Base-by-base conservation (phyloP, 164 flowering plant species). In the Annona cherimola region DNA sequence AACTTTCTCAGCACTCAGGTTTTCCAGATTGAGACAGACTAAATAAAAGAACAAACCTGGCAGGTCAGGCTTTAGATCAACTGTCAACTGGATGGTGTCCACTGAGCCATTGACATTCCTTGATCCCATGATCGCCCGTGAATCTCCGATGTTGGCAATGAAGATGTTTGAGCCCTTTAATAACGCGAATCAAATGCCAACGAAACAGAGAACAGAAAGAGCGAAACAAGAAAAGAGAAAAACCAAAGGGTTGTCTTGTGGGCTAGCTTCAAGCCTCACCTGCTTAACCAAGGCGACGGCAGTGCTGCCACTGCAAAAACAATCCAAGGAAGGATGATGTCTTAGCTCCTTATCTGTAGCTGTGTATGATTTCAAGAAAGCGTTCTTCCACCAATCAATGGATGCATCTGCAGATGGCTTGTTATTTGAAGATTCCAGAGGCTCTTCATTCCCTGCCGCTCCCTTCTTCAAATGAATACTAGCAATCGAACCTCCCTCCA, bases 251-350 rank as follows among this genome's bases (percentile, higher is more conserved):
- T 2, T 41, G 9, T 4, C 4, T 6, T 11, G 55, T 20, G 39
- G 11, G 60, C 35, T 26, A 26, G 35, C 35, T 68, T 65, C 11
- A 20, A 19, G 39, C 45, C 54, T 42, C 78, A 90, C 98, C 93
- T 90, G 98, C 76, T 89, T 91, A 26, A 94, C 87, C 61, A 94
- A 78, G 20, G 94, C 86, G 62, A 94, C 90, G 63, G 96, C 93
- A 60, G 98, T 94, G 83, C 93, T 94, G 9, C 98, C 98, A 78
- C 98, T 94, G 74, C 97, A 91, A 76, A 89, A 94, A 83, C 96
- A 88, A 78, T 94, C 97, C 76, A 94, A 74, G 76, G 80, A 86
- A 61, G 93, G 90, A 81, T 89, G 90, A 40, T 89, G 83, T 69
- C 84, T 89, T 61, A 94, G 76, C 79, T 94, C 97, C 79, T 91